These are phyloP conservation scores for Entonaema liquescens DNA, from an alignment of 495 filamentous ascomycete genomes.

Conservation along the genomic window DNA sequence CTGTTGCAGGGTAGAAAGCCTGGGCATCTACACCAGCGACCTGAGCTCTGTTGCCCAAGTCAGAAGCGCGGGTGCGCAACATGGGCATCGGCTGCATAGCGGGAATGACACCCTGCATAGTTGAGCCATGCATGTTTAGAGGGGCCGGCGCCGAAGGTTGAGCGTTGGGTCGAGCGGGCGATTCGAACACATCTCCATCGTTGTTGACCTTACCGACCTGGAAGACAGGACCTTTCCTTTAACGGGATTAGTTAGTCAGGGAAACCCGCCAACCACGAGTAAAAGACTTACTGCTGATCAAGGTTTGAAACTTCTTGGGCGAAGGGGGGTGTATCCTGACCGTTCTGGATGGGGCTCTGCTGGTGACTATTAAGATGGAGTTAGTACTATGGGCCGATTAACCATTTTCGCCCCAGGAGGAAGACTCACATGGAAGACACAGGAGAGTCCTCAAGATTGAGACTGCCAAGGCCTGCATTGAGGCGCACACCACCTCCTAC, in stretches of 20 bases:
- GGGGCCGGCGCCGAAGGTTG: neutral
- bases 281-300: constrained; percentile 16
- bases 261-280: neutral
- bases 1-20: constrained; percentile 59
- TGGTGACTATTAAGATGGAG: constrained; percentile 1
- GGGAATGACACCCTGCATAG: constrained; percentile 28
- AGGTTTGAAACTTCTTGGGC: neutral
- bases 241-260: constrained; percentile 1
- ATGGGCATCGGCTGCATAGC: constrained; percentile 4
- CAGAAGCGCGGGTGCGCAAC: constrained; percentile 16
- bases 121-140: neutral
- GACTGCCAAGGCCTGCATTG: constrained; percentile 7
- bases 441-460: constrained; percentile 15
- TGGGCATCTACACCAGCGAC: constrained; percentile 63
- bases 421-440: constrained; percentile 2
- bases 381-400: neutral
- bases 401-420: neutral
- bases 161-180: neutral
- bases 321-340: neutral
- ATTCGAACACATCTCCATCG: constrained; percentile 27
- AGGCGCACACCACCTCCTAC: constrained; percentile 30
- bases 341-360: constrained; percentile 1
- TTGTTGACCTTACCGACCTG: constrained; percentile 11
- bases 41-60: constrained; percentile 14
- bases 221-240: constrained; percentile 10